Percentiles rank a stretch among this genome's conserved stretches.
phyloP scores from a whole-genome alignment of 257 asterid species.

The Oldenlandia corymbosa region DNA sequence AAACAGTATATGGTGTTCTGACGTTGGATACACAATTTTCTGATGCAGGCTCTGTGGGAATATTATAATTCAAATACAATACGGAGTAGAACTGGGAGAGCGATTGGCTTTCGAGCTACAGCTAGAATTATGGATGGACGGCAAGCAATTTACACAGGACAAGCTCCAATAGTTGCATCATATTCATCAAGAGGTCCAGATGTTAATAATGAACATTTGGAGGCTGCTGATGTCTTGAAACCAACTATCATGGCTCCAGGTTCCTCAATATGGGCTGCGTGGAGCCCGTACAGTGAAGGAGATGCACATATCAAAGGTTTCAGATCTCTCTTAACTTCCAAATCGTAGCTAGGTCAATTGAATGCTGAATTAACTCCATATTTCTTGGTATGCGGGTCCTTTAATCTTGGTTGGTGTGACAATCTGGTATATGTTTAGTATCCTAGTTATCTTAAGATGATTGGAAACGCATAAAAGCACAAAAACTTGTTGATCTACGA shows the following conservation, averaged over 20 bases:
- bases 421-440: not conserved
- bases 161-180: constrained; percentile 54
- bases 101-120: constrained; percentile 40
- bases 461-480: no score
- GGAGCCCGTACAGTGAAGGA: constrained; percentile 65
- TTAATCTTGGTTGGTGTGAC: not conserved
- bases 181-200: constrained; percentile 75
- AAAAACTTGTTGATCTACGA: not conserved
- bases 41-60: constrained; percentile 45
- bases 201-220: constrained; percentile 42
- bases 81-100: constrained; percentile 48
- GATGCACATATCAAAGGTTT: constrained; percentile 46
- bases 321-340: no score
- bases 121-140: constrained; percentile 59
- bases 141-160: constrained; percentile 36
- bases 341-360: not conserved
- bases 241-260: constrained; percentile 80
- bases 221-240: constrained; percentile 63
- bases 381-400: not conserved
- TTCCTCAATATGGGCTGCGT: constrained; percentile 72
- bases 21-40: not conserved
- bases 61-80: constrained; percentile 49
- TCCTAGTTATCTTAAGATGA: not conserved
- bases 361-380: not conserved
- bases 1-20: not conserved